A percentile compares a stretch with the other conserved stretches of the same genome.
phyloP scores from a whole-genome alignment of 345 rosid genomes.

The Reutealis trisperma region DNA sequence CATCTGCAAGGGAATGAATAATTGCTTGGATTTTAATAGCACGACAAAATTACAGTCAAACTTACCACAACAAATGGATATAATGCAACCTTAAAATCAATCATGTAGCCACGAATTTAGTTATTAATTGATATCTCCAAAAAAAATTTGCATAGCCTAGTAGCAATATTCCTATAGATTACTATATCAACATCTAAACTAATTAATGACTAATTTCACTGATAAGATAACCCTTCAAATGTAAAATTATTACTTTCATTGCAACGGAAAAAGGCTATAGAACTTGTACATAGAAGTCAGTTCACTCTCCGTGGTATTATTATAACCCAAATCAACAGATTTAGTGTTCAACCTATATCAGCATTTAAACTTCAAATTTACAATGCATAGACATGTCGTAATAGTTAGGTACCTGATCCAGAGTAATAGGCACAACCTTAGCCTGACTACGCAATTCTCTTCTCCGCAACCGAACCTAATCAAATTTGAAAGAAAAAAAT shows the following conservation, averaged over 20 bases:
- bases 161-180: neutral
- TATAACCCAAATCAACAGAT: neutral
- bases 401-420: slow-evolving; percentile 63
- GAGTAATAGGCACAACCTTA: slow-evolving; percentile 85
- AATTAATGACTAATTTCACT: neutral
- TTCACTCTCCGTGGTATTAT: neutral
- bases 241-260: neutral
- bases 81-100: neutral
- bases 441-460: slow-evolving; percentile 69
- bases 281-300: neutral
- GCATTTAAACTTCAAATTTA: neutral
- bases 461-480: slow-evolving; percentile 72
- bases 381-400: neutral
- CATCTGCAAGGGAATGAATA: neutral
- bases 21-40: neutral
- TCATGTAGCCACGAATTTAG: neutral
- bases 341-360: neutral
- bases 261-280: neutral
- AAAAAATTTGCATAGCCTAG: neutral
- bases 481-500: neutral
- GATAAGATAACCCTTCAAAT: neutral
- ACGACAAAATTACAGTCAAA: neutral
- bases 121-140: neutral
- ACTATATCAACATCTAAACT: neutral
- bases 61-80: neutral